Base-by-base conservation (phyloP, 352 stramenopile species). In the Phytophthora tentaculata region DNA sequence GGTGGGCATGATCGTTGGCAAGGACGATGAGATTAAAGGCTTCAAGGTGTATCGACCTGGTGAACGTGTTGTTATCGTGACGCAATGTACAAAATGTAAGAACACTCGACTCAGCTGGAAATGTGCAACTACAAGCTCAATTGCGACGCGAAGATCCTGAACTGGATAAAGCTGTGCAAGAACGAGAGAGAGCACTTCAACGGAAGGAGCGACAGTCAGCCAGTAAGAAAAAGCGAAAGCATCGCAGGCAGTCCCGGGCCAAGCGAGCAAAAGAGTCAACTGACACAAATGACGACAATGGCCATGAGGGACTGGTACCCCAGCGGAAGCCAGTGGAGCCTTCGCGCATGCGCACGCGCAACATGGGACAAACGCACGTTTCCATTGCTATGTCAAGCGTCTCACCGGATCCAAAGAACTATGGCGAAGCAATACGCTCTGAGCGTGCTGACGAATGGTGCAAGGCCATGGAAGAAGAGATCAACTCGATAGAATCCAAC, bases 1-100 rank as follows among this genome's bases (percentile, higher is more conserved):
- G 35, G 44, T 26, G 0, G 68, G 50, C 12, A 49, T 53, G 29
- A 67, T 71, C 32, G 28, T 64, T 2, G 61, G 39, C 1, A 70
- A 50, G 19, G 58, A 49, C 19, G 67, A 71, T 8, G 61, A 67
- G n/a, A 62, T 50, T 5, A 71, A 70, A 3, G 67, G 8, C 1
- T 70, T 43, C 45, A 53, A 58, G 9, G 54, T 69, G 1, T 69
- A 74, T 29, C 20, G 70, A 6, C 60, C 47, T 13, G 26, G 22
- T 8, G 35, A 59, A 2, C 17, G 50, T 7, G 20, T 52, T 20
- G 54, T 52, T 2, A 22, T 61, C 1, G 29, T 10, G 23, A 53
- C 54, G 3, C 41, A 53, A 61, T 41, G 16, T 61, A 5, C 17
- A 61, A 26, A 61, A 61, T 12, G 24, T 61, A 1, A 12, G 44